Percentiles rank a stretch among this genome's conserved stretches.
phyloP scores from a whole-genome alignment of 306 rosid species.

The Begonia peltatifolia region DNA sequence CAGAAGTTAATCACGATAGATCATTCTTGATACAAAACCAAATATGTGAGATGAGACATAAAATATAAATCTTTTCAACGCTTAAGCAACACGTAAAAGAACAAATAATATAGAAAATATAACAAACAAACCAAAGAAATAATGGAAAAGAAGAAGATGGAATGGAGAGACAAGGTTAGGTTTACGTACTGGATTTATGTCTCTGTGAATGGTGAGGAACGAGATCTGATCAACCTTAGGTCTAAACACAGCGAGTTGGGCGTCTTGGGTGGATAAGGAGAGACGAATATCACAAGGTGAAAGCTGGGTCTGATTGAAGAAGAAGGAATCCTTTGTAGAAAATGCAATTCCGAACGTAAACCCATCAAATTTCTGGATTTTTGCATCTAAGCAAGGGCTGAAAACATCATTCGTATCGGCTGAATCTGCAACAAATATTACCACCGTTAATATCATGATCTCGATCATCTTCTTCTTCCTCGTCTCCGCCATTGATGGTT shows the following conservation, averaged over 20 bases:
- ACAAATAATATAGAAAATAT: no score
- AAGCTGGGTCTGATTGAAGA: conserved; percentile 40
- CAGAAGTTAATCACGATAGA: no score
- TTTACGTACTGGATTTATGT: conserved; percentile 22
- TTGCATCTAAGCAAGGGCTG: conserved; percentile 69
- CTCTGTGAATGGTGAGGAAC: conserved; percentile 35
- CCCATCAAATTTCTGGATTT: conserved; percentile 56
- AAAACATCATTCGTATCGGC: conserved; percentile 45
- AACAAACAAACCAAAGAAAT: no score
- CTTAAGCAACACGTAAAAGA: no score
- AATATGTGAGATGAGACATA: no score
- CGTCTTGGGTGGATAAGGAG: conserved; percentile 19
- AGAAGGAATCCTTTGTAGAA: conserved; percentile 37
- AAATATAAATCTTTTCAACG: no score
- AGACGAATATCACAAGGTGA: conserved; percentile 82
- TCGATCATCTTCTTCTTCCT: neutral
- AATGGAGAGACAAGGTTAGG: no score
- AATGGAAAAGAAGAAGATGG: no score
- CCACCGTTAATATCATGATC: neutral
- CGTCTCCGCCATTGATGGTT: no score
- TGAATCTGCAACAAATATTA: conserved; percentile 18
- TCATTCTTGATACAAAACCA: no score
- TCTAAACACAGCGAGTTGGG: conserved; percentile 48
- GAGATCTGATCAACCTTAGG: conserved; percentile 73
- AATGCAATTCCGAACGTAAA: conserved; percentile 69